Evolutionary conservation across 495 filamentous ascomycete genomes (phyloP), one percentile per base, ranked within the genome.

Genomic region (Aspergillus diversus): DNA sequence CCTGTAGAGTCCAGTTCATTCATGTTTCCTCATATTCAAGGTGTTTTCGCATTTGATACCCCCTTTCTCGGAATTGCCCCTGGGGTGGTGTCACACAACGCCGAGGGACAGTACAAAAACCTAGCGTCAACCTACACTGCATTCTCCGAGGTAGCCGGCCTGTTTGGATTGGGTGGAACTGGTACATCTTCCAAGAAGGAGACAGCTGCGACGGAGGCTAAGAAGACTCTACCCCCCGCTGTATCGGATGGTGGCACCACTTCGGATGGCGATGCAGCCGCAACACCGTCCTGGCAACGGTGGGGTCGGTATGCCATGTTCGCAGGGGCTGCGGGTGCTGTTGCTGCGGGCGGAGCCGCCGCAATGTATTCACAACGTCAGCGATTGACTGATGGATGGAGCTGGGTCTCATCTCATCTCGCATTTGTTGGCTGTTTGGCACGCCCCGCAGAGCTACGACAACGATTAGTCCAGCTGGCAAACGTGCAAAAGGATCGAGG

Each of bases 21-120:
- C 57, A 86, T 87, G 81, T 88, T 87, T 59, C 86, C 86, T 15
- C 83, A 87, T 63, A 81, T 99, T 63, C 89, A 92, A 69, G 95
- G 91, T 57, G 84, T 98, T 32, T 84, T 98, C 27, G 92, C 94
- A 37, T 97, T 98, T 72, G 95, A 99, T 75, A 99, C 95, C 0
- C 95, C 95, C 3, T 99, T 89, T 66, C 83, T 99, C 0, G 94
- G 95, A 17, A 92, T 99, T 61, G 86, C 90, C 6, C 93, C 95
- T 0, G 88, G 90, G 27, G 91, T 97, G 0, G 86, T 97, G 5
- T 93, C 94, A 4, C 90, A 97, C 69, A 89, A 90, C 17, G 94
- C 93, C 9, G 92, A 97, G 73, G 86, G 82, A 5, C 92, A 97
- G 63, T 91, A 92, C 71, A 89, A 89, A 47, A 89, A 85, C 27